Evolutionary conservation across 352 stramenopile species (phyloP), one percentile per base, ranked within the genome.

Genomic region (Globisporangium sylvaticum): DNA sequence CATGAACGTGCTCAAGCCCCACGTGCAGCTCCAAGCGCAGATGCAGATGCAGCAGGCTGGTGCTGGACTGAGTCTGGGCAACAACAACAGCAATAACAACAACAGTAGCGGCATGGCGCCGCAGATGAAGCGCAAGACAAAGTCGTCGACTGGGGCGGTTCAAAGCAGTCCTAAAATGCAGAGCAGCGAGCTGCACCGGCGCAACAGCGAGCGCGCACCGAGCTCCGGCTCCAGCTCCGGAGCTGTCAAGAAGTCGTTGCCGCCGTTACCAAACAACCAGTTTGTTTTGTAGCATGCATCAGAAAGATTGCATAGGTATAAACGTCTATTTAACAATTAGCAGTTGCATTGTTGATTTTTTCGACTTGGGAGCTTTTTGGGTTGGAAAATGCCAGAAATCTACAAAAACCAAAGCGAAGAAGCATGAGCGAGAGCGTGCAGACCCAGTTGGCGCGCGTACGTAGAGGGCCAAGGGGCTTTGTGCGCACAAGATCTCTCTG

Each of bases 1-100:
- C 57, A 78, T 97, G 58, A 79, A 97, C 56, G 91, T 97, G 57
- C 75, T 96, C 34, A 93, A 92, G 64, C 83, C 88, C 3, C 80
- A 92, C 37, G 82, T 89, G 44, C 73, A 83, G 55, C 63, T 86
- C 46, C 83, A 87, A 46, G 65, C 73, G 29, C 78, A 84, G 53
- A 64, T 81, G 66, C 64, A 82, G 42, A 50, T 50, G 54, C 54
- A 59, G 27, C 24, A 56, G 10, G 12, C n/a, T 56, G 50, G 50
- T 59, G 62, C 68, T 48, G 61, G 46, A n/a, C n/a, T 60, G 39
- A 66, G 18, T 58, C 29, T 58, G 25, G 60, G 62, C 62, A 68
- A 58, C 39, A 60, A 22, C 73, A 70, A 31, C 9, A 60, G 46
- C 18, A 62, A 37, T 22, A 50, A 50, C 20, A 50, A 50, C 8